phyloP scores from a whole-genome alignment of 805 yeast genomes.

The Pichia eremophila region DNA sequence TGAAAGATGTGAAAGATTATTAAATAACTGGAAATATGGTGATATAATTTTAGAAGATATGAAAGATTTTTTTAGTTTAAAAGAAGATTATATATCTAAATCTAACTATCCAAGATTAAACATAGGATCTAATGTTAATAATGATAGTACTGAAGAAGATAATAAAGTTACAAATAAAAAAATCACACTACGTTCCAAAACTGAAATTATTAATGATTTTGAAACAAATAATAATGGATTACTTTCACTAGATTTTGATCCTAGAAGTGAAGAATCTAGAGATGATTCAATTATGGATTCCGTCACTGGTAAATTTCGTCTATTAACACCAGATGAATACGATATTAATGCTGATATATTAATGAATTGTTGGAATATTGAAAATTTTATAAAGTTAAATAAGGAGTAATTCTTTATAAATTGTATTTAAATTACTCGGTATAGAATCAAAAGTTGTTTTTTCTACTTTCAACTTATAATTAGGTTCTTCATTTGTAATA shows the following conservation, averaged over 20 bases:
- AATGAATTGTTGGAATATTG: constrained; percentile 2
- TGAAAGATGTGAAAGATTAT: constrained; percentile 1
- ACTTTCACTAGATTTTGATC: constrained; percentile 3
- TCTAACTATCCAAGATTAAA: not conserved
- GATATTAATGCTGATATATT: not conserved
- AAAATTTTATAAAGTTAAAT: not conserved
- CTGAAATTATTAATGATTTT: not conserved
- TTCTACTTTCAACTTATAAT: not conserved
- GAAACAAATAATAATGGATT: constrained; percentile 1
- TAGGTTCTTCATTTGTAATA: not conserved
- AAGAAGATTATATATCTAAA: not conserved
- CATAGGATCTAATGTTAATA: not conserved
- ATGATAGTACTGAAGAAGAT: not conserved
- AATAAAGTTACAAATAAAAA: not conserved
- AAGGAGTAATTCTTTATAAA: not conserved
- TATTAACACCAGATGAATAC: not conserved
- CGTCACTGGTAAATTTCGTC: too few relatives aligned
- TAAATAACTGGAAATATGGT: constrained; percentile 1
- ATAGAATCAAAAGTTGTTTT: not conserved
- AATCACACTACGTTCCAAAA: not conserved
- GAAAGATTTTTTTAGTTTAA: not conserved
- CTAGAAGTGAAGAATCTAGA: not conserved
- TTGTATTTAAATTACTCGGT: not conserved
- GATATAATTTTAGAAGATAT: not conserved
- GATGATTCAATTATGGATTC: not conserved